phyloP scores from a whole-genome alignment of 2,329 filamentous ascomycete genomes.

The Talaromyces sp. region DNA sequence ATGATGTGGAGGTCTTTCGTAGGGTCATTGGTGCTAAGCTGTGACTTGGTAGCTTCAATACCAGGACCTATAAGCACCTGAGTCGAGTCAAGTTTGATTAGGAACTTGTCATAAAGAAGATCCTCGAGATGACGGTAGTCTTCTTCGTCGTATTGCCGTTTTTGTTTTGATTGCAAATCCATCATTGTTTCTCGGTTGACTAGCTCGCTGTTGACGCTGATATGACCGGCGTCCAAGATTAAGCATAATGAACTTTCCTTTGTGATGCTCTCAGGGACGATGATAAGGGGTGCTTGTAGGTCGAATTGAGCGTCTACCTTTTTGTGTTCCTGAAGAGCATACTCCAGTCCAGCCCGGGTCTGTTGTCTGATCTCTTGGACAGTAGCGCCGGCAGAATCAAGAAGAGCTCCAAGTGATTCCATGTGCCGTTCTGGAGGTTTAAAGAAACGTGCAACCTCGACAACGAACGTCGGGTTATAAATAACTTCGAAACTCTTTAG shows the following conservation, averaged over 20 bases:
- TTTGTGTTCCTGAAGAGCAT: constrained; percentile 95
- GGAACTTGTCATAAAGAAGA: constrained; percentile 96
- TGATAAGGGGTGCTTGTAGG: constrained; percentile 91
- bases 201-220: constrained; percentile 87
- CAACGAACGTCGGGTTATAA: constrained; percentile 90
- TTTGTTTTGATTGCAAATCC: constrained; percentile 87
- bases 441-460: constrained; percentile 92
- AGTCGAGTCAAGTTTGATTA: constrained; percentile 87
- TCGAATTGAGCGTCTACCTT: constrained; percentile 95
- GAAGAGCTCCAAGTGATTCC: constrained; percentile 93
- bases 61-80: constrained; percentile 94
- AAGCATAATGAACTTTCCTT: constrained; percentile 75
- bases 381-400: constrained; percentile 93
- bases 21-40: constrained; percentile 65
- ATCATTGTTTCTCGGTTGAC: constrained; percentile 87
- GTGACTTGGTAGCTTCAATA: constrained; percentile 80
- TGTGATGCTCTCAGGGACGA: constrained; percentile 89
- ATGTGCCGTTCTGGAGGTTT: constrained; percentile 93
- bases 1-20: constrained; percentile 78
- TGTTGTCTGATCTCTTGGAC: constrained; percentile 94
- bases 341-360: constrained; percentile 90
- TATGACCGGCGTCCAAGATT: constrained; percentile 93
- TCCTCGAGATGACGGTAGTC: constrained; percentile 85
- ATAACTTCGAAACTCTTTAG: constrained; percentile 94
- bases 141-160: constrained; percentile 77